A percentile compares a stretch with the other conserved stretches of the same genome.
Evolutionary conservation across 306 rosid species (phyloP).

Genomic region (Fragaria iinumae): DNA sequence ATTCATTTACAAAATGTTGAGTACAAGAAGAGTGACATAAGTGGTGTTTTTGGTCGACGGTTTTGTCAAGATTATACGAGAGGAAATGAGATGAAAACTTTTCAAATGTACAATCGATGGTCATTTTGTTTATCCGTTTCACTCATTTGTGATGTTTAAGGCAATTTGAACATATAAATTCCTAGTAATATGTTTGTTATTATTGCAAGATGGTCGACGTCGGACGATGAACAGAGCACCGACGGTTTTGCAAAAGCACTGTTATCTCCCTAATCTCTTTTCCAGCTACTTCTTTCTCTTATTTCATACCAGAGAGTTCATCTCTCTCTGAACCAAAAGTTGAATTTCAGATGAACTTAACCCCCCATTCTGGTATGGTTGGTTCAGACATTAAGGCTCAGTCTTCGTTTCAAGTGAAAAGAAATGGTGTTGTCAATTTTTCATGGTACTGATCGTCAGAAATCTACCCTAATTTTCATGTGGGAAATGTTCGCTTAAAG

Average conservation of each 20-base stretch:
- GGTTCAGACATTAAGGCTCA: neutral
- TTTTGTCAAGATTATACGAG: too few relatives aligned
- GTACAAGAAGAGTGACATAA: too few relatives aligned
- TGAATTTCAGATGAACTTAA: neutral
- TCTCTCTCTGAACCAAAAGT: neutral
- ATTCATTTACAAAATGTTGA: too few relatives aligned
- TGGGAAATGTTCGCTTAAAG: neutral
- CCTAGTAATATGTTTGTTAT: neutral
- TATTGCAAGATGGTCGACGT: neutral
- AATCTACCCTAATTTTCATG: neutral
- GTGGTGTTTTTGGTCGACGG: neutral
- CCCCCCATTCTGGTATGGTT: neutral
- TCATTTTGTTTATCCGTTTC: neutral
- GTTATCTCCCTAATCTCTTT: neutral
- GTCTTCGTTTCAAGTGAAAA: neutral
- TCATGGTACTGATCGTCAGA: neutral
- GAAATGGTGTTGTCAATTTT: neutral
- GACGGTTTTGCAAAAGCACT: conserved; percentile 10
- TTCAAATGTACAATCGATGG: too few relatives aligned
- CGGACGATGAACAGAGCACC: conserved; percentile 18
- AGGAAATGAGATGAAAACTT: neutral
- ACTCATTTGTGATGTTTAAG: too few relatives aligned
- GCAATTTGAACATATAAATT: neutral
- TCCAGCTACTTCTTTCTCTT: neutral
- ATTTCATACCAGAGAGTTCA: neutral